Percentiles rank a stretch among this genome's conserved stretches.
Conservation (phyloP, 2,329 filamentous ascomycete species). For the Arthrinium puccinioides region DNA sequence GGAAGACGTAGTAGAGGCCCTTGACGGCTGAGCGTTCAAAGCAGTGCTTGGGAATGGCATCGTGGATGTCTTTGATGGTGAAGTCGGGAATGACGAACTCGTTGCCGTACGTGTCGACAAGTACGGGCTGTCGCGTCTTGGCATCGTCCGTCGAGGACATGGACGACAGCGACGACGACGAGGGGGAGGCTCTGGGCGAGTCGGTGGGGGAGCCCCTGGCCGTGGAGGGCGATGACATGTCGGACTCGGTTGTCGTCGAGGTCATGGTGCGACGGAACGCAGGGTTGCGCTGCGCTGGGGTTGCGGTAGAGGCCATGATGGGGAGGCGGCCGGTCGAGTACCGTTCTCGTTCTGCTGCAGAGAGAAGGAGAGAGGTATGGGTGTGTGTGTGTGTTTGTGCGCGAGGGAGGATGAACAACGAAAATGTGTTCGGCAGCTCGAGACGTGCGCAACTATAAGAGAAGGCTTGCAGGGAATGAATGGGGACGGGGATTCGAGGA, state of each 20-base stretch:
- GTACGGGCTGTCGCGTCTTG: conserved; percentile 44
- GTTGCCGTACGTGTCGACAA: conserved; percentile 91
- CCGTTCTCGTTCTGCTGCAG: too few species aligned
- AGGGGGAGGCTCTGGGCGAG: conserved; percentile 58
- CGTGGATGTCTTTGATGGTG: conserved; percentile 94
- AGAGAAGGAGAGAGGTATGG: too few species aligned
- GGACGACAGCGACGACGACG: conserved; percentile 88
- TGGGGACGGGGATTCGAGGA: too few species aligned
- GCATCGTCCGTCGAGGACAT: conserved; percentile 59
- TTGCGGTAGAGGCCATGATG: conserved; percentile 38
- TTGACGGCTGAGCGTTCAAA: conserved; percentile 75
- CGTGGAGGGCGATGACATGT: conserved; percentile 45
- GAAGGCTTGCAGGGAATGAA: too few species aligned
- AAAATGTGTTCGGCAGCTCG: too few species aligned
- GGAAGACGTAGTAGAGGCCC: conserved; percentile 75
- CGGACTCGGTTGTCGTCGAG: conserved; percentile 30
- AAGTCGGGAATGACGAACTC: conserved; percentile 89
- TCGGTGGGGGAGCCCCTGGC: conserved; percentile 51
- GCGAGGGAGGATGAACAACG: too few species aligned
- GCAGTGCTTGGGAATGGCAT: conserved; percentile 97
- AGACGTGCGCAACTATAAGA: too few species aligned
- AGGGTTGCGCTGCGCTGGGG: conserved; percentile 34
- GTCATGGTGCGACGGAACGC: conserved; percentile 41
- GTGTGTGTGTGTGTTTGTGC: too few species aligned
- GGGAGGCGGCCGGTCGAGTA: too few species aligned